Evolutionary conservation across 1,139 yeast genomes (phyloP), one percentile per base, ranked within the genome.

Genomic region (Geotrichum bryndzae): DNA sequence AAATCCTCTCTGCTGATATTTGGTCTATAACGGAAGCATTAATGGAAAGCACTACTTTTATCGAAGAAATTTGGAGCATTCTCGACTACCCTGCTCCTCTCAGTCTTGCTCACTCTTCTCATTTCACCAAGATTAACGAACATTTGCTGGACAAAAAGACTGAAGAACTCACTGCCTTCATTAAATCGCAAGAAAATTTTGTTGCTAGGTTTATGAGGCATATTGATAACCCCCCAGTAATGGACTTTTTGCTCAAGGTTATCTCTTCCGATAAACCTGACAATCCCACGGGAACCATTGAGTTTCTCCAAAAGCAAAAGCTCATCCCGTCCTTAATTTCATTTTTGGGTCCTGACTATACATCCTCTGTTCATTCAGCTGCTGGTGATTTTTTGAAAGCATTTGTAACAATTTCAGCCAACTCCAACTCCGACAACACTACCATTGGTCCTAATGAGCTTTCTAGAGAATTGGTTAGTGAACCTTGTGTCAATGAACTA

Each of bases 391-490:
- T 94, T 70, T 77, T 94, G 61, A 95, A 94, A 72, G 98, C 98
- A 0, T 83, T 95, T 70, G 89, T 94, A 38, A 88, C 97, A 1
- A 89, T 95, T 53, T 90, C 97, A 41, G 96, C 97, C n/a, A 94
- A 94, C 72, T 88, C 95, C 41, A 89, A 92, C 67, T 79, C 82
- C 63, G 87, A 83, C 66, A 89, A 87, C 69, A 88, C 96, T 22
- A 89, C 96, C 3, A 91, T 94, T 68, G 99, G 99, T 0, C 98
- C 99, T 8, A 94, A 94, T 74, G 98, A 94, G 74, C 80, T 94
- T 59, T 90, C 97, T 4, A 81, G 99, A 66, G 94, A 94, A 73
- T 80, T 94, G 61, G 97, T 92, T 11, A 84, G 89, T 59, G 87
- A 85, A 57, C 84, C 84, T 62, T 85, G 90, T 78, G 80, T 86